Evolutionary conservation across 1,284 basidiomycete genomes (phyloP).

Genomic region (Tilletia setariae): DNA sequence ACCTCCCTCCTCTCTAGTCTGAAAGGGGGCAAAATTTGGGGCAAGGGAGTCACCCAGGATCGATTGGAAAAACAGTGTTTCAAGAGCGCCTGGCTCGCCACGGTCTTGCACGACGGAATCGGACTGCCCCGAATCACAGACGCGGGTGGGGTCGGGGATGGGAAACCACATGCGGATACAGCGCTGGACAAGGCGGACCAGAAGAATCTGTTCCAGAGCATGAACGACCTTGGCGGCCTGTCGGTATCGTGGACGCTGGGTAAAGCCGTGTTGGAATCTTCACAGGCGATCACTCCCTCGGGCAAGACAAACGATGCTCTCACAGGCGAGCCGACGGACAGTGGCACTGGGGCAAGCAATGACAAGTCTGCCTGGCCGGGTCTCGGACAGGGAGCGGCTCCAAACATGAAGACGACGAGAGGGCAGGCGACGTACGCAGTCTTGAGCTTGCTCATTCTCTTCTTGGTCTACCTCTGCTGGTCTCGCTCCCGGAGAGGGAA

Average conservation of each 20-base stretch:
- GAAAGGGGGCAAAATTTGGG: slow-evolving; percentile 63
- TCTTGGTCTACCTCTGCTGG: slow-evolving; percentile 31
- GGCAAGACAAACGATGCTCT: slow-evolving; percentile 19
- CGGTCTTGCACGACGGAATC: slow-evolving; percentile 92
- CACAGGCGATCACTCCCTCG: slow-evolving; percentile 57
- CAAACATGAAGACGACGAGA: slow-evolving; percentile 3
- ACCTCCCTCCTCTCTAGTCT: slow-evolving; percentile 69
- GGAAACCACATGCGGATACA: slow-evolving; percentile 39
- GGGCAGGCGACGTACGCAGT: slow-evolving; percentile 17
- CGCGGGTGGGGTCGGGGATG: slow-evolving; percentile 54
- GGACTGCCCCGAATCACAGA: slow-evolving; percentile 88
- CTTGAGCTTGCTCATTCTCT: slow-evolving; percentile 28
- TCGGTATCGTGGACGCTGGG: slow-evolving; percentile 97
- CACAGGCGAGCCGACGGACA: neutral
- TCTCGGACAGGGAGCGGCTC: neutral
- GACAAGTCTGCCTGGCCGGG: neutral
- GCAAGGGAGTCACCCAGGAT: slow-evolving; percentile 67
- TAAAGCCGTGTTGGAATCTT: slow-evolving; percentile 96
- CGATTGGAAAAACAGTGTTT: slow-evolving; percentile 96
- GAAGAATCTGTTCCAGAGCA: slow-evolving; percentile 71
- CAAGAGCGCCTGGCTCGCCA: slow-evolving; percentile 97
- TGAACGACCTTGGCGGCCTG: slow-evolving; percentile 85
- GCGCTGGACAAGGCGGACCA: slow-evolving; percentile 43
- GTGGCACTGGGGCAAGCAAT: neutral
- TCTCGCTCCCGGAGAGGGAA: slow-evolving; percentile 27